Percentiles rank a stretch among this genome's conserved stretches.
These are phyloP conservation scores for Thelephora ganbajun DNA, from an alignment of 768 basidiomycete species.

Conservation along the genomic window DNA sequence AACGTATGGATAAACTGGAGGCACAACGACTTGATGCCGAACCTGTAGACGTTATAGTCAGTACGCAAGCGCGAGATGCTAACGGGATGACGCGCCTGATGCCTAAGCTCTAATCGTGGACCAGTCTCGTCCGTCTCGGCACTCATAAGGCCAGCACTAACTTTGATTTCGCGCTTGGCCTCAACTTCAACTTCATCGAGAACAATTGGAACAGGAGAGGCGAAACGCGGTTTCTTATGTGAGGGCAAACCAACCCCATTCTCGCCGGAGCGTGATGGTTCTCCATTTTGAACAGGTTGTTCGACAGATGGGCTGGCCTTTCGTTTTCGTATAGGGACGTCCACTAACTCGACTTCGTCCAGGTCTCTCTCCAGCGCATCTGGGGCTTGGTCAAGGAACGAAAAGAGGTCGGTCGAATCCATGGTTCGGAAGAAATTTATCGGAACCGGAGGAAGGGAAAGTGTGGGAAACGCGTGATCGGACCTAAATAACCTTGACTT, in stretches of 20 bases:
- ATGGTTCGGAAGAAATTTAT: constrained; percentile 7
- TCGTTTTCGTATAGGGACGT: constrained; percentile 25
- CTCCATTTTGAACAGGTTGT: constrained; percentile 2
- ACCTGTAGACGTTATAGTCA: constrained; percentile 33
- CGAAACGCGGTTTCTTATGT: constrained; percentile 46
- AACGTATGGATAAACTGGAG: constrained; percentile 79
- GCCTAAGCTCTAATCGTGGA: constrained; percentile 59
- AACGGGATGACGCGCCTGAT: constrained; percentile 42
- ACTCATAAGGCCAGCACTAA: constrained; percentile 76
- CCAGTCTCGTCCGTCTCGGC: constrained; percentile 35
- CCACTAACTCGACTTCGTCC: constrained; percentile 19
- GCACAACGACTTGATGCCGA: constrained; percentile 92
- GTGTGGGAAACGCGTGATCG: no score
- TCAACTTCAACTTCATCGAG: constrained; percentile 93
- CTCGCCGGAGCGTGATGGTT: constrained; percentile 10
- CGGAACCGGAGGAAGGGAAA: no score
- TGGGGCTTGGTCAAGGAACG: constrained; percentile 41
- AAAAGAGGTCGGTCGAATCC: constrained; percentile 41
- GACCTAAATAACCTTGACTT: background rate
- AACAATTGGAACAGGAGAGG: constrained; percentile 57
- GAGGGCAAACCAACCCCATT: constrained; percentile 26
- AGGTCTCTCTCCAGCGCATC: constrained; percentile 20
- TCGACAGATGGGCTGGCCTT: constrained; percentile 22
- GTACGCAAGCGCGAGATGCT: background rate
- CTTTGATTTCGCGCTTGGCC: constrained; percentile 82